Conservation (phyloP, 1,284 basidiomycete genomes). For the Macrocystidia cucumis region DNA sequence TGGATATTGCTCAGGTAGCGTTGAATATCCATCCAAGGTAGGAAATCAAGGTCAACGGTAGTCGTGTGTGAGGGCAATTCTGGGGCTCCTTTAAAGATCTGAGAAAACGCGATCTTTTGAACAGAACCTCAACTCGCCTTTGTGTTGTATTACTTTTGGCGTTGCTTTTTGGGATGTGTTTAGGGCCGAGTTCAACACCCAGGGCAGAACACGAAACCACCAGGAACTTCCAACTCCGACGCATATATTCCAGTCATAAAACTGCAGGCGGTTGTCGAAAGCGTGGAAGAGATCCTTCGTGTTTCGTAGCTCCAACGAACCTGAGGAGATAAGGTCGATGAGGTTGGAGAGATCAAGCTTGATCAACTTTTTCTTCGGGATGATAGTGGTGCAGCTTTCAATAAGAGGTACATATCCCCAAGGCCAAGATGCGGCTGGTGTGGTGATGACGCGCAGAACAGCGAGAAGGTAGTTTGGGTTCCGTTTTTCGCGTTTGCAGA, state of each 20-base stretch:
- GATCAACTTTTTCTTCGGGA: constrained; percentile 14
- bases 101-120: neutral
- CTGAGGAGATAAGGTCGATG: constrained; percentile 17
- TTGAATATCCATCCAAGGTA: constrained; percentile 12
- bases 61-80: constrained; percentile 1
- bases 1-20: constrained; percentile 8
- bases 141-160: neutral
- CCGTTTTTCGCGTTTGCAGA: neutral
- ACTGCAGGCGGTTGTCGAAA: constrained; percentile 17
- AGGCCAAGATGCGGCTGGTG: constrained; percentile 23
- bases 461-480: constrained; percentile 11
- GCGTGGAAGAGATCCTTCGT: constrained; percentile 19
- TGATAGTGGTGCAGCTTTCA: constrained; percentile 7
- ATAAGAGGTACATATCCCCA: constrained; percentile 14
- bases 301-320: constrained; percentile 26
- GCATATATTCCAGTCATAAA: constrained; percentile 22
- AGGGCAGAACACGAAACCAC: constrained; percentile 16
- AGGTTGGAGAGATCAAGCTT: constrained; percentile 15
- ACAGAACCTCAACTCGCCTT: neutral
- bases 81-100: neutral
- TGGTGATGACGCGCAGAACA: constrained; percentile 22
- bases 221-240: constrained; percentile 15
- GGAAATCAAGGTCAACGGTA: constrained; percentile 17
- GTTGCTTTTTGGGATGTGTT: constrained; percentile 5
- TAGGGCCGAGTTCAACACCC: constrained; percentile 17